phyloP scores from a whole-genome alignment of 768 basidiomycete species.

The Suillus placidus region DNA sequence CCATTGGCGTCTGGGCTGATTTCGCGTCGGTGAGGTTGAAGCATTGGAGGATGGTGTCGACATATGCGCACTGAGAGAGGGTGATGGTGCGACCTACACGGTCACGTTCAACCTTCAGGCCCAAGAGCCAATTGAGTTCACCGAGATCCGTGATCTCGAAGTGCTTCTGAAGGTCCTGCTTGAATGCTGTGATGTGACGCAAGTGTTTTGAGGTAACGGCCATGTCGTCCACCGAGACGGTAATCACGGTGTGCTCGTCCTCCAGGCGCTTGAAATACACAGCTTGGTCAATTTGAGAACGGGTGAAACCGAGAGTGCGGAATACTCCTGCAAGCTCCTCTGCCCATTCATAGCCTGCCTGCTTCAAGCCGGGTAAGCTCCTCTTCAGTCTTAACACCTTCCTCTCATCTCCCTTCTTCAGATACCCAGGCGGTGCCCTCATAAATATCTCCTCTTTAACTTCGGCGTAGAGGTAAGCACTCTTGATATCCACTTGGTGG shows the following conservation, averaged over 20 bases:
- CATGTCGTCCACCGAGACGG: background rate
- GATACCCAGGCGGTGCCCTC: constrained; percentile 35
- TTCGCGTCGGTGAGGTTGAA: no score
- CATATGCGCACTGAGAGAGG: no score
- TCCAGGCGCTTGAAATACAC: background rate
- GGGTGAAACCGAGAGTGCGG: constrained; percentile 1
- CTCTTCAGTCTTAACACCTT: constrained; percentile 27
- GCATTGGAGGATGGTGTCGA: no score
- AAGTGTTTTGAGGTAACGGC: no score
- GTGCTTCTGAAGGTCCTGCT: no score
- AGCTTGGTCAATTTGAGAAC: background rate
- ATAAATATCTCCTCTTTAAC: constrained; percentile 40
- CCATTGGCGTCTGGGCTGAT: no score
- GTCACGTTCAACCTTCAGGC: no score
- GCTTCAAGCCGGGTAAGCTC: constrained; percentile 44
- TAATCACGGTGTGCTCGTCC: background rate
- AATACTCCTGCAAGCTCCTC: constrained; percentile 10
- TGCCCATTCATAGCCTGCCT: constrained; percentile 37
- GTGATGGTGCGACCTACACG: no score
- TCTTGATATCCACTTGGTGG: no score
- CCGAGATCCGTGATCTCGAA: no score
- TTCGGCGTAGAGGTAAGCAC: constrained; percentile 13
- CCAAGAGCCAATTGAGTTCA: no score
- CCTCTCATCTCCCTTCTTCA: constrained; percentile 18
- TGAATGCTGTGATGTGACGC: no score